These are phyloP conservation scores for Malus asiatica DNA, from an alignment of 306 rosid species.

Conservation along the genomic window DNA sequence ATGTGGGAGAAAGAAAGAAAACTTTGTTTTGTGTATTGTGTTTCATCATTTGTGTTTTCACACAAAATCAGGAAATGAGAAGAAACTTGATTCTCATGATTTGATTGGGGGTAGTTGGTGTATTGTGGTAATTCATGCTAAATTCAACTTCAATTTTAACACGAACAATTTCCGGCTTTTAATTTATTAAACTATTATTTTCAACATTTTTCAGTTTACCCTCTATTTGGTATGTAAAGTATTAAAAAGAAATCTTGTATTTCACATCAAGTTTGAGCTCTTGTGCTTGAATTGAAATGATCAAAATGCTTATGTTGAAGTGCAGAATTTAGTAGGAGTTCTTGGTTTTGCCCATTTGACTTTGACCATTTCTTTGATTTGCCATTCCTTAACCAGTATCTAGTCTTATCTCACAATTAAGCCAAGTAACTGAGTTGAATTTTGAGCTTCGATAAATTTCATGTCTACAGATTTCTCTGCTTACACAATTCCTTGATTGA, in stretches of 20 bases:
- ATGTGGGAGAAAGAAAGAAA: background rate
- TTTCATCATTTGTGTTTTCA: background rate
- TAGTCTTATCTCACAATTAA: background rate
- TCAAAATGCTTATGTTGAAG: background rate
- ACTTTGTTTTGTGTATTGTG: background rate
- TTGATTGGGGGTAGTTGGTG: background rate
- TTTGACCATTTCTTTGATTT: background rate
- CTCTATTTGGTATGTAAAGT: constrained; percentile 11
- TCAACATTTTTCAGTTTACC: background rate
- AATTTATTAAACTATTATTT: background rate
- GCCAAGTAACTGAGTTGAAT: background rate
- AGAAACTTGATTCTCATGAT: background rate
- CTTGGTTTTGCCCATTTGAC: background rate
- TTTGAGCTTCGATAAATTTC: background rate
- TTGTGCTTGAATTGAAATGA: background rate
- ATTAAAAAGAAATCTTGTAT: constrained; percentile 6
- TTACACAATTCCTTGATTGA: background rate
- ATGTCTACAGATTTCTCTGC: background rate
- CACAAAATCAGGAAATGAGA: background rate
- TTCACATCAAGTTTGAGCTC: background rate
- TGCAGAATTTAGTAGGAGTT: background rate
- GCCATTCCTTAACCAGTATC: background rate
- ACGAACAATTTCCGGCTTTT: background rate
- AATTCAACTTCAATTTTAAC: background rate
- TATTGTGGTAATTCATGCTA: background rate